These are phyloP conservation scores for Aspergillus hancockii DNA, from an alignment of 495 filamentous ascomycete genomes.

Conservation along the genomic window DNA sequence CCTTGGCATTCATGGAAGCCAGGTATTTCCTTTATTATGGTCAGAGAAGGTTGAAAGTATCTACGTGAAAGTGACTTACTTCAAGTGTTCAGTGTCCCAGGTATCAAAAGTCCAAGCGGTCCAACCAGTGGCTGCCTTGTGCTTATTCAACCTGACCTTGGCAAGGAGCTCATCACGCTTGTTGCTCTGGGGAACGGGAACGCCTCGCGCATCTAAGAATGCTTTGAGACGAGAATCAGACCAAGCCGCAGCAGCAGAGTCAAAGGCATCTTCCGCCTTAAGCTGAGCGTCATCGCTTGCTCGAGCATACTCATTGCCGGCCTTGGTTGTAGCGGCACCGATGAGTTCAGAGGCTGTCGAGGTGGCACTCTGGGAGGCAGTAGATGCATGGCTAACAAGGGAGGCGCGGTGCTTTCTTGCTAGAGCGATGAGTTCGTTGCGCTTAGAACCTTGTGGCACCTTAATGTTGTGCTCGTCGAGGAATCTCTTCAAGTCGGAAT, in stretches of 20 bases:
- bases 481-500: constrained; percentile 77
- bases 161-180: constrained; percentile 81
- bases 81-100: constrained; percentile 74
- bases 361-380: constrained; percentile 49
- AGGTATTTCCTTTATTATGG: constrained; percentile 59
- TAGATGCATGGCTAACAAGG: constrained; percentile 63
- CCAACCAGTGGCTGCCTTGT: constrained; percentile 72
- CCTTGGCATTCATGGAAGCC: constrained; percentile 66
- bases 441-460: constrained; percentile 86
- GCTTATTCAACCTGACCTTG: constrained; percentile 67
- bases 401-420: constrained; percentile 85
- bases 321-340: constrained; percentile 80
- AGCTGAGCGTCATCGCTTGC: constrained; percentile 70
- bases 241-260: constrained; percentile 64
- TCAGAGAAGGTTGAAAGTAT: constrained; percentile 24
- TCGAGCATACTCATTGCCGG: constrained; percentile 73
- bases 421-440: constrained; percentile 87
- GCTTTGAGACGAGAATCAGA: constrained; percentile 77
- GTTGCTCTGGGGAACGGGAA: constrained; percentile 71
- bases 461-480: constrained; percentile 72
- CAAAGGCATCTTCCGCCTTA: constrained; percentile 68
- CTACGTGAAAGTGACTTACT: constrained; percentile 44
- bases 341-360: constrained; percentile 56
- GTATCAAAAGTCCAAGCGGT: constrained; percentile 85
- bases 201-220: constrained; percentile 54